Percentiles rank a stretch among this genome's conserved stretches.
Evolutionary conservation across 768 basidiomycete species (phyloP).

Genomic region (Pleurotus giganteus): DNA sequence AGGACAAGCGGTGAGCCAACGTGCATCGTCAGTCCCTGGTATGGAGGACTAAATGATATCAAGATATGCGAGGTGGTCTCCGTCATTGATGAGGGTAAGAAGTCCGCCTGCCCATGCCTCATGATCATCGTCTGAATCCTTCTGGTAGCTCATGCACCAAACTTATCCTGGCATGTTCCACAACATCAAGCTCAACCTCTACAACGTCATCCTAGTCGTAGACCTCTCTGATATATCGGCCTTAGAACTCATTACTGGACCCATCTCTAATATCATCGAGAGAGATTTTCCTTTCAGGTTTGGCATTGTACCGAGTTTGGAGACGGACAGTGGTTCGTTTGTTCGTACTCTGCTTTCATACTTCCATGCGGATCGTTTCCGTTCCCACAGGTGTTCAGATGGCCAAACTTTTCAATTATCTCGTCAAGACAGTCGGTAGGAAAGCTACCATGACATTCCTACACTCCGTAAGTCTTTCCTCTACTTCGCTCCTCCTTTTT

Average conservation of each 20-base stretch:
- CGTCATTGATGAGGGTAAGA: constrained; percentile 51
- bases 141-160: constrained; percentile 66
- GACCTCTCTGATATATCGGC: constrained; percentile 69
- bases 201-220: constrained; percentile 78
- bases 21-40: constrained; percentile 8
- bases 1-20: constrained; percentile 61
- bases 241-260: constrained; percentile 59
- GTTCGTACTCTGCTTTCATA: background rate
- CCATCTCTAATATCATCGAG: constrained; percentile 69
- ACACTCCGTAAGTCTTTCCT: constrained; percentile 37
- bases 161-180: constrained; percentile 80
- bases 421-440: constrained; percentile 61
- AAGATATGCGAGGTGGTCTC: constrained; percentile 52
- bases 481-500: background rate
- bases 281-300: constrained; percentile 78
- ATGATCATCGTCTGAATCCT: background rate
- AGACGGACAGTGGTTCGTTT: constrained; percentile 41
- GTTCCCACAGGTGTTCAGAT: constrained; percentile 54
- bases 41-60: background rate
- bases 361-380: background rate
- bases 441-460: constrained; percentile 64
- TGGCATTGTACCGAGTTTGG: constrained; percentile 77
- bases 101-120: background rate
- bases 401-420: constrained; percentile 70
- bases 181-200: constrained; percentile 71